Evolutionary conservation across 805 yeast genomes (phyloP).

Genomic region (Sugiyamaella valdiviana): DNA sequence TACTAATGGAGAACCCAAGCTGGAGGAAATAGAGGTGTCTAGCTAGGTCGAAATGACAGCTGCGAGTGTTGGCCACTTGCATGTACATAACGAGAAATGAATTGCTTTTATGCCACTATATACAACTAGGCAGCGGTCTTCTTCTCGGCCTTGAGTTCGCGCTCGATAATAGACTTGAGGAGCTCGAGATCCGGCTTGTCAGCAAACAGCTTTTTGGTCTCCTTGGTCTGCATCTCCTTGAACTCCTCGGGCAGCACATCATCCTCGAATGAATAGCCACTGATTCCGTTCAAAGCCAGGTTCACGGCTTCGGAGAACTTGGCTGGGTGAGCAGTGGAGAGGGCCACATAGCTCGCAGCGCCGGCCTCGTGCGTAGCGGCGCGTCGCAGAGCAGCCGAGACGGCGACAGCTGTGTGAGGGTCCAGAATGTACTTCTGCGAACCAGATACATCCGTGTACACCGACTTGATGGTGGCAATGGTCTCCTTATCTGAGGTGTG

Average conservation of each 20-base stretch:
- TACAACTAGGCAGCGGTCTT: not conserved
- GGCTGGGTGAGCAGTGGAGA: conserved; percentile 98
- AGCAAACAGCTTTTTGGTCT: conserved; percentile 66
- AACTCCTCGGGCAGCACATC: conserved; percentile 89
- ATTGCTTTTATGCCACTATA: not conserved
- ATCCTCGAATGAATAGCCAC: conserved; percentile 75
- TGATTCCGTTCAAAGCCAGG: conserved; percentile 57
- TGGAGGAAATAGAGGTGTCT: not conserved
- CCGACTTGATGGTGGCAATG: conserved; percentile 63
- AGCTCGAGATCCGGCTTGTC: conserved; percentile 67
- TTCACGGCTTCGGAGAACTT: conserved; percentile 96
- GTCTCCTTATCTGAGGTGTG: conserved; percentile 77
- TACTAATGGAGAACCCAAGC: not conserved
- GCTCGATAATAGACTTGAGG: conserved; percentile 69
- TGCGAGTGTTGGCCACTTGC: not conserved
- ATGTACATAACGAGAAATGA: not conserved
- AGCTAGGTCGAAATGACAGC: not conserved
- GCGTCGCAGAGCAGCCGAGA: conserved; percentile 59
- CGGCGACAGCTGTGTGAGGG: conserved; percentile 96
- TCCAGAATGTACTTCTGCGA: conserved; percentile 71
- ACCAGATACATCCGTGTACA: conserved; percentile 47
- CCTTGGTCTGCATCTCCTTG: conserved; percentile 59
- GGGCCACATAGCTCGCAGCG: conserved; percentile 50
- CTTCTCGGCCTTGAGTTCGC: conserved; percentile 43
- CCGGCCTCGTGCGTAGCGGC: conserved; percentile 36